Percentiles rank a stretch among this genome's conserved stretches.
phyloP scores from a whole-genome alignment of 2,329 filamentous ascomycete species.

The Bipolaris oryzae region DNA sequence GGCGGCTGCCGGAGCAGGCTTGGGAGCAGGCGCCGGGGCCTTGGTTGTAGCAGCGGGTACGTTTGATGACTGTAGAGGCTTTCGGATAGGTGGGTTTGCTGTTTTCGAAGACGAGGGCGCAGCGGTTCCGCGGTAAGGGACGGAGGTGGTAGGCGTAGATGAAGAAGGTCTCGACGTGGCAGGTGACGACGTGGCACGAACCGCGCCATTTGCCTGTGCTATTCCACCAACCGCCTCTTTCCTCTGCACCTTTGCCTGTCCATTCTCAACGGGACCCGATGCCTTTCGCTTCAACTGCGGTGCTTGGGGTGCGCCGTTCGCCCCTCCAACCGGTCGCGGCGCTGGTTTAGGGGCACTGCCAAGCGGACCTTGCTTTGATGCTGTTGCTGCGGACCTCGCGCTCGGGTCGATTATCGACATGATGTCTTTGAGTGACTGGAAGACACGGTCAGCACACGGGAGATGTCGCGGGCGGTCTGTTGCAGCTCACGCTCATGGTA shows the following conservation, averaged over 20 bases:
- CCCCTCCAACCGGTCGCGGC: conserved; percentile 32
- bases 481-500: conserved; percentile 48
- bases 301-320: conserved; percentile 39
- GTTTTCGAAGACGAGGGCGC: conserved; percentile 34
- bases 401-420: conserved; percentile 48
- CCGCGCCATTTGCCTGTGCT: conserved; percentile 33
- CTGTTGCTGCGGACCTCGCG: conserved; percentile 27
- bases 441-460: conserved; percentile 17
- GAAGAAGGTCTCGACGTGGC: conserved; percentile 32
- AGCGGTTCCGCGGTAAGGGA: conserved; percentile 49
- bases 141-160: conserved; percentile 26
- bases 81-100: conserved; percentile 31
- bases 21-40: conserved; percentile 28
- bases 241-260: conserved; percentile 41
- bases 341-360: conserved; percentile 42
- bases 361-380: conserved; percentile 31
- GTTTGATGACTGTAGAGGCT: conserved; percentile 25
- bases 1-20: conserved; percentile 27
- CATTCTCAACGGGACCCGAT: conserved; percentile 40
- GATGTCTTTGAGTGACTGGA: conserved; percentile 44
- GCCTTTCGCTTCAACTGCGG: conserved; percentile 52
- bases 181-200: conserved; percentile 32
- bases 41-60: conserved; percentile 25
- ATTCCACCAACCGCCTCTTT: conserved; percentile 36
- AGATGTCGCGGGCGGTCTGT: conserved; percentile 19